Evolutionary conservation across 2,329 filamentous ascomycete genomes (phyloP).

Genomic region (Trichoderma aggressivum): DNA sequence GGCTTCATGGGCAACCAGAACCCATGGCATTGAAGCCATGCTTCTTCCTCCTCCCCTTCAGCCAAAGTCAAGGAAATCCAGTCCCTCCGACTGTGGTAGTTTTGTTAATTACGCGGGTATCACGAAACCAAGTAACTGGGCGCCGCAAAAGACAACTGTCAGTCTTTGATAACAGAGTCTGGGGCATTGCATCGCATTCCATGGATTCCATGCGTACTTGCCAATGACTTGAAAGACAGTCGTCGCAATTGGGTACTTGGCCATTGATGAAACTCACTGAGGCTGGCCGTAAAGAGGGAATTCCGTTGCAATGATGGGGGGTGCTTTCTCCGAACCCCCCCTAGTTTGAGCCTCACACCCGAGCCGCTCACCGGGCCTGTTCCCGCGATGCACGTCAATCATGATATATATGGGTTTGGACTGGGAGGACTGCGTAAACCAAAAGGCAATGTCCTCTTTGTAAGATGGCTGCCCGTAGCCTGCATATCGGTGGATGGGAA

Average conservation of each 20-base stretch:
- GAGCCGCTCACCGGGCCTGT: background rate
- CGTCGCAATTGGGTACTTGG: background rate
- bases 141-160: background rate
- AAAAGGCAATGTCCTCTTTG: background rate
- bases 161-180: background rate
- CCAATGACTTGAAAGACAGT: background rate
- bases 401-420: background rate
- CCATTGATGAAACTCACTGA: background rate
- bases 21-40: slow-evolving; percentile 60
- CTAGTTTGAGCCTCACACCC: background rate
- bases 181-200: background rate
- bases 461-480: background rate
- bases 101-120: background rate
- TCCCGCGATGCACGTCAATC: background rate
- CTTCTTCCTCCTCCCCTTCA: background rate
- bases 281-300: background rate
- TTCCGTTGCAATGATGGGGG: background rate
- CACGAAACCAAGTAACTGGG: background rate
- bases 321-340: background rate
- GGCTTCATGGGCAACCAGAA: slow-evolving; percentile 71
- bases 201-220: background rate
- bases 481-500: background rate
- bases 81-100: background rate
- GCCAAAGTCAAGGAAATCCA: background rate
- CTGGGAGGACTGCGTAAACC: background rate